A percentile compares a stretch with the other conserved stretches of the same genome.
phyloP scores from a whole-genome alignment of 2,329 filamentous ascomycete genomes.

The Nothomitra cinnamomea region DNA sequence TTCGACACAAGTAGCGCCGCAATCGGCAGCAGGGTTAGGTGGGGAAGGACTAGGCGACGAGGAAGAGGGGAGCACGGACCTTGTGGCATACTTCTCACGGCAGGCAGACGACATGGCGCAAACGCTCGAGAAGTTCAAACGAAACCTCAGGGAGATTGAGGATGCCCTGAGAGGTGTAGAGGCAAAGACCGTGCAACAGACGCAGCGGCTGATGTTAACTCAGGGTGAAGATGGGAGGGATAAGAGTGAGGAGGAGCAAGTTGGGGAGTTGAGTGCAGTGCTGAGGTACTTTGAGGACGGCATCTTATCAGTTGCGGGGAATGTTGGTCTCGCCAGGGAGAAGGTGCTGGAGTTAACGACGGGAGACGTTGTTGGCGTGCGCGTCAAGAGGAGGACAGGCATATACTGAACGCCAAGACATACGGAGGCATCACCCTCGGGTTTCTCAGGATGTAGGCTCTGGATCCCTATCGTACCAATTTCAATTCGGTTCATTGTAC shows the following conservation, averaged over 20 bases:
- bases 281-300: slow-evolving; percentile 48
- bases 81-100: slow-evolving; percentile 46
- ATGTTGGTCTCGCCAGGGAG: slow-evolving; percentile 42
- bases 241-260: slow-evolving; percentile 26
- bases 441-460: neutral
- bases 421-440: neutral
- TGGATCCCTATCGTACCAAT: neutral
- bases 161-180: slow-evolving; percentile 47
- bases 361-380: slow-evolving; percentile 17
- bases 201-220: slow-evolving; percentile 34
- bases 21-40: neutral
- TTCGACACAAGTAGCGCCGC: neutral
- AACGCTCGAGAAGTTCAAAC: slow-evolving; percentile 39
- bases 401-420: neutral
- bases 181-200: slow-evolving; percentile 39
- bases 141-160: slow-evolving; percentile 46
- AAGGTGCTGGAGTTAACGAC: slow-evolving; percentile 38
- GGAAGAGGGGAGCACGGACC: slow-evolving; percentile 8
- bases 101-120: slow-evolving; percentile 43
- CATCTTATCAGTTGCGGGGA: slow-evolving; percentile 44
- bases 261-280: slow-evolving; percentile 35
- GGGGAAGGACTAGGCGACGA: slow-evolving; percentile 4
- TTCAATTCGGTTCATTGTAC: neutral
- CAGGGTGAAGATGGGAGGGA: slow-evolving; percentile 22
- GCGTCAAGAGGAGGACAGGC: neutral